Percentiles rank a stretch among this genome's conserved stretches.
Evolutionary conservation across 1,284 basidiomycete genomes (phyloP).

Genomic region (Naganishia cerealis): DNA sequence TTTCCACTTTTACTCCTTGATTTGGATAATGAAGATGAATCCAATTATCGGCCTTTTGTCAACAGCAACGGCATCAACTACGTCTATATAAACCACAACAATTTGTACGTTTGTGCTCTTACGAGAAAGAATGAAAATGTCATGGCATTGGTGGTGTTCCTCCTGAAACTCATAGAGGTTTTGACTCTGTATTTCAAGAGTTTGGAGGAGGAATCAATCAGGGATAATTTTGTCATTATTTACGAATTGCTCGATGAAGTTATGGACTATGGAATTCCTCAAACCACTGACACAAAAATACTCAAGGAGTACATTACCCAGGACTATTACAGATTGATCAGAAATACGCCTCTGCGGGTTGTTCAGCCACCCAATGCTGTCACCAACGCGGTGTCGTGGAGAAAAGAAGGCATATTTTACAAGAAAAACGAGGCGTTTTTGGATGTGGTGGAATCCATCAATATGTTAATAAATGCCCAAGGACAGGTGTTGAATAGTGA

Average conservation of each 20-base stretch:
- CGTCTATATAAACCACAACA: too few relatives aligned
- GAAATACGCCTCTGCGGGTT: too few relatives aligned
- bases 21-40: too few relatives aligned
- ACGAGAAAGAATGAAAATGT: too few relatives aligned
- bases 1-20: too few relatives aligned
- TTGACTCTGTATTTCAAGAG: conserved; percentile 99
- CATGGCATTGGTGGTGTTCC: too few relatives aligned
- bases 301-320: conserved; percentile 90
- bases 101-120: too few relatives aligned
- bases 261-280: conserved; percentile 99
- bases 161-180: too few relatives aligned
- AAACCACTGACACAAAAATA: conserved; percentile 99
- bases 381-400: conserved; percentile 99
- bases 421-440: conserved; percentile 52
- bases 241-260: conserved; percentile 98
- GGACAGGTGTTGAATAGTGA: conserved; percentile 95
- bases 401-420: conserved; percentile 92
- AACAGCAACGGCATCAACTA: too few relatives aligned
- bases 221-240: conserved; percentile 98
- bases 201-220: conserved; percentile 96
- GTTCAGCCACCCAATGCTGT: conserved; percentile 94
- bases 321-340: too few relatives aligned
- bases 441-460: conserved; percentile 7
- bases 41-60: too few relatives aligned
- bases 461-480: conserved; percentile 96